Evolutionary conservation across 2,329 filamentous ascomycete genomes (phyloP).

Genomic region (Ampelomyces quisqualis): DNA sequence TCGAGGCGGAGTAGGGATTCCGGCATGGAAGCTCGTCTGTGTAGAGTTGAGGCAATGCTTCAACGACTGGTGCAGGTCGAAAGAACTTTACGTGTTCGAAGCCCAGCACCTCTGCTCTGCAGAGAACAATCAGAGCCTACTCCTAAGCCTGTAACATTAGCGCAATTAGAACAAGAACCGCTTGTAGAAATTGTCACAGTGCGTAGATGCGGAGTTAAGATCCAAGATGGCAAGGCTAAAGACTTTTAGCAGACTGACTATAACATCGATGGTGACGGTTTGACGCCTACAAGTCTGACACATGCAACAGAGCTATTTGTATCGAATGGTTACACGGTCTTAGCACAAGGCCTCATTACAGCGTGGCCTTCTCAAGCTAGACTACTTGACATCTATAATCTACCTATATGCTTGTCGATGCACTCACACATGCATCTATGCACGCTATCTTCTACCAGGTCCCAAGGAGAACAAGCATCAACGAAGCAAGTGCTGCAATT

Average conservation of each 20-base stretch:
- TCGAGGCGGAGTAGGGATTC: not conserved
- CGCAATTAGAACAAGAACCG: too few relatives aligned
- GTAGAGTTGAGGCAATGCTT: slow-evolving; percentile 8
- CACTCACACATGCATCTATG: slow-evolving; percentile 44
- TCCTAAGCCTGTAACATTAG: not conserved
- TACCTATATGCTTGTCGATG: slow-evolving; percentile 34
- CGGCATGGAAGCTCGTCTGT: not conserved
- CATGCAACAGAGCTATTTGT: not conserved
- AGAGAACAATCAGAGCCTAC: too few relatives aligned
- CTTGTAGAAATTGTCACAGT: not conserved
- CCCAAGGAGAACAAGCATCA: slow-evolving; percentile 18
- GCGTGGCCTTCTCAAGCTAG: slow-evolving; percentile 47
- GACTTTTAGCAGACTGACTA: not conserved
- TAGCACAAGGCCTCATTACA: slow-evolving; percentile 39
- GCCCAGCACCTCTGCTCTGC: not conserved
- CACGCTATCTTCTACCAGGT: slow-evolving; percentile 28
- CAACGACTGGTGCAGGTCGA: slow-evolving; percentile 5
- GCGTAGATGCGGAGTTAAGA: not conserved
- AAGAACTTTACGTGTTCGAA: not conserved
- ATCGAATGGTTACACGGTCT: not conserved
- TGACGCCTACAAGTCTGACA: not conserved
- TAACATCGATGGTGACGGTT: not conserved
- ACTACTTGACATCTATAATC: slow-evolving; percentile 39
- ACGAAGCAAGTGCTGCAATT: slow-evolving; percentile 38
- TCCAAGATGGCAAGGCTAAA: not conserved